Percentiles rank a stretch among this genome's conserved stretches.
phyloP scores from a whole-genome alignment of 805 yeast genomes.

The Metschnikowia hibisci region DNA sequence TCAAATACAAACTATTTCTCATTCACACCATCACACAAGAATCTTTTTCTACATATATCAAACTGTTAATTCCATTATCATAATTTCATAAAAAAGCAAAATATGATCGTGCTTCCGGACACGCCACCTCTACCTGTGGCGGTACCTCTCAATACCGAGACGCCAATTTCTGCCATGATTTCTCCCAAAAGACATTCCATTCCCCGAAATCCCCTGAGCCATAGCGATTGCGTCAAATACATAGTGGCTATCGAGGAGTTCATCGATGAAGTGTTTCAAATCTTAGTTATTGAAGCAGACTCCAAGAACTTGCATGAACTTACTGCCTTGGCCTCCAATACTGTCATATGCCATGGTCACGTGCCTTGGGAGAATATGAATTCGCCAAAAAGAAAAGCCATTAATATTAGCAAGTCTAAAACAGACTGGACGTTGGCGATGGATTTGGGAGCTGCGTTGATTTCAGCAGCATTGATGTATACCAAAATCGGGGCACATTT shows the following conservation, averaged over 20 bases:
- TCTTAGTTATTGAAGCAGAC: background rate
- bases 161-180: background rate
- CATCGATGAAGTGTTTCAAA: conserved; percentile 24
- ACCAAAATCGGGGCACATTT: conserved; percentile 34
- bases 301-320: background rate
- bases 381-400: background rate
- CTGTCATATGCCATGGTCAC: background rate
- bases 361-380: background rate
- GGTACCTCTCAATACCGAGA: conserved; percentile 1
- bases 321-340: background rate
- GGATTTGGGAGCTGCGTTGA: conserved; percentile 27
- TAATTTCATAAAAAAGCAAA: too few relatives aligned
- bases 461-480: conserved; percentile 28
- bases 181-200: background rate
- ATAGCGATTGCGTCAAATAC: conserved; percentile 12
- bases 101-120: conserved; percentile 33
- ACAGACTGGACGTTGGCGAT: conserved; percentile 27
- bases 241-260: conserved; percentile 34
- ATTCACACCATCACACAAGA: too few relatives aligned
- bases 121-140: conserved; percentile 24
- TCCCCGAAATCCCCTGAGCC: background rate
- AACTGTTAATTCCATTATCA: too few relatives aligned
- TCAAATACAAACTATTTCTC: too few relatives aligned
- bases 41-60: too few relatives aligned
- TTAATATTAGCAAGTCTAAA: background rate